Evolutionary conservation across 1,139 yeast species (phyloP).

Genomic region (Geotrichum klebahnii): DNA sequence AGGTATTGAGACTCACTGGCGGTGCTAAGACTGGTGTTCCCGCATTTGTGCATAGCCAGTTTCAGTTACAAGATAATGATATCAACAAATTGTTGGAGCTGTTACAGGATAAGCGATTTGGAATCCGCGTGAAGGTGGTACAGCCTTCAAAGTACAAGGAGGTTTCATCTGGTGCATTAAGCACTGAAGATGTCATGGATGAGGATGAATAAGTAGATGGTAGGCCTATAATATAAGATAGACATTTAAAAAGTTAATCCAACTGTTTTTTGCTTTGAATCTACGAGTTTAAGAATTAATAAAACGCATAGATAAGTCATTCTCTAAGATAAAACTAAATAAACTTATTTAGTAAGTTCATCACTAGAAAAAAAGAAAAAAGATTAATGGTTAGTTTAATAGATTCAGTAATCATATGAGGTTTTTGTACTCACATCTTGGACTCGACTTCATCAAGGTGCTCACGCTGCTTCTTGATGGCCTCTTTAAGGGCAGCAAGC

Average conservation of each 20-base stretch:
- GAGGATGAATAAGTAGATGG: slow-evolving; percentile 8
- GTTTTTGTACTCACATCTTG: slow-evolving; percentile 28
- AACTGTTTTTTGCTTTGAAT: background rate
- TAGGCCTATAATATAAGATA: background rate
- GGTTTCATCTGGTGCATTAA: slow-evolving; percentile 7
- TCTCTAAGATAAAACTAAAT: background rate
- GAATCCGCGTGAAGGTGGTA: slow-evolving; percentile 34
- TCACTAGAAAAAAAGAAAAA: slow-evolving; percentile 2
- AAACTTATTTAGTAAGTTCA: slow-evolving; percentile 13
- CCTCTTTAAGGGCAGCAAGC: slow-evolving; percentile 47
- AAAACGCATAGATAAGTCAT: background rate
- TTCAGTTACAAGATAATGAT: slow-evolving; percentile 36
- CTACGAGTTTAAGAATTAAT: background rate
- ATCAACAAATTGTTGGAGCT: slow-evolving; percentile 30
- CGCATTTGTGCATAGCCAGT: slow-evolving; percentile 79
- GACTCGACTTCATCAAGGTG: slow-evolving; percentile 34
- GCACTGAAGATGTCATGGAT: slow-evolving; percentile 14
- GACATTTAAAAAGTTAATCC: background rate
- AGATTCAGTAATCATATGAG: background rate
- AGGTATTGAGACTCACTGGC: slow-evolving; percentile 74
- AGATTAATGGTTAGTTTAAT: background rate
- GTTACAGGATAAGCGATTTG: slow-evolving; percentile 29
- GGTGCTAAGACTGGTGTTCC: slow-evolving; percentile 65
- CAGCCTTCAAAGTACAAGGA: slow-evolving; percentile 29
- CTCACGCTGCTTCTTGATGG: slow-evolving; percentile 48